Conservation (phyloP, 352 stramenopile genomes). For the Salisapilia sapeloensis region DNA sequence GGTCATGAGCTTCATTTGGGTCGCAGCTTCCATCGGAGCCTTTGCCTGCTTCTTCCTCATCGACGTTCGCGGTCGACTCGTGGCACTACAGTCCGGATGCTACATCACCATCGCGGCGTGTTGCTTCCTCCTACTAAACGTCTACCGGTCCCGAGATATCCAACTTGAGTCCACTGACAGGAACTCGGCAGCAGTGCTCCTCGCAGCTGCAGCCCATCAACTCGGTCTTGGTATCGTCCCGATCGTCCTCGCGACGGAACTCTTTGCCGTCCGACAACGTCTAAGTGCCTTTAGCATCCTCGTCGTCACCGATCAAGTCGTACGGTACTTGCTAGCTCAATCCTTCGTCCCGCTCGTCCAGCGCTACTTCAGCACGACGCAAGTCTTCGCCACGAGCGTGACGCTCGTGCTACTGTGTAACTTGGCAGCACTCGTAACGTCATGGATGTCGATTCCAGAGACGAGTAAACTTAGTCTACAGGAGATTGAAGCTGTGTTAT, state of each 20-base stretch:
- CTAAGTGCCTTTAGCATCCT: conserved; percentile 46
- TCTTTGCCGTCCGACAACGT: conserved; percentile 51
- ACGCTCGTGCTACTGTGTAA: conserved; percentile 28
- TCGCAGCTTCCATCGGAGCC: conserved; percentile 25
- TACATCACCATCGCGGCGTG: conserved; percentile 27
- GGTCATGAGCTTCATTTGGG: conserved; percentile 16
- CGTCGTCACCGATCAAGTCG: conserved; percentile 35
- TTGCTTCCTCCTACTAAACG: conserved; percentile 24
- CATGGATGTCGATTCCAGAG: conserved; percentile 55
- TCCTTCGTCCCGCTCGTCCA: conserved; percentile 13
- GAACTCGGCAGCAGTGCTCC: conserved; percentile 34
- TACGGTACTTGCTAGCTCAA: conserved; percentile 19
- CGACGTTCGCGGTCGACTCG: conserved; percentile 34
- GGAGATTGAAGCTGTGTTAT: conserved; percentile 64
- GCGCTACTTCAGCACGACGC: conserved; percentile 8
- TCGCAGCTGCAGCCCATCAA: conserved; percentile 45
- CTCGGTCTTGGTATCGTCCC: conserved; percentile 42
- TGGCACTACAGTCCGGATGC: conserved; percentile 34
- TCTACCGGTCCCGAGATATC: conserved; percentile 11
- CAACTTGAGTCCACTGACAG: conserved; percentile 24
- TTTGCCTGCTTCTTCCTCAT: conserved; percentile 40
- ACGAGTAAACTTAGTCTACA: conserved; percentile 60
- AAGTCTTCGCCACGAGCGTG: conserved; percentile 18
- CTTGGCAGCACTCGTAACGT: conserved; percentile 17
- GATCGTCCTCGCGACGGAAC: conserved; percentile 38